These are phyloP conservation scores for Lasiodiplodia sp. DNA, from an alignment of 2,329 filamentous ascomycete species.

Conservation along the genomic window DNA sequence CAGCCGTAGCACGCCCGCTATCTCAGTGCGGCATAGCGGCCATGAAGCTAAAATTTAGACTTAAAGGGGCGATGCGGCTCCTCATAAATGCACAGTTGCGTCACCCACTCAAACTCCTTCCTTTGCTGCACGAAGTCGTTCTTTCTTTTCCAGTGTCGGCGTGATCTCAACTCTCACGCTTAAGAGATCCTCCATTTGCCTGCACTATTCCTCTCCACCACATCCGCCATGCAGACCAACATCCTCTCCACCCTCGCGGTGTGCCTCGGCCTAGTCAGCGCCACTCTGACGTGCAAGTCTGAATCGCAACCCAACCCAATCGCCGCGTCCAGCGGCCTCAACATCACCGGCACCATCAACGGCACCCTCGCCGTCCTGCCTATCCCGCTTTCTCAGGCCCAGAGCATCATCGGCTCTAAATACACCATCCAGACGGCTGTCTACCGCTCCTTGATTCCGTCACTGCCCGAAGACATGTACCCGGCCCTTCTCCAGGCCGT, in stretches of 20 bases:
- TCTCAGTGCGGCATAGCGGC: neutral
- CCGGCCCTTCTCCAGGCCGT: slow-evolving; percentile 60
- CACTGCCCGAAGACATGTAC: slow-evolving; percentile 61
- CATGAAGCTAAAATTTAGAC: slow-evolving; percentile 2
- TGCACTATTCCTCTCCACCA: neutral
- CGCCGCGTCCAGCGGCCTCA: slow-evolving; percentile 54
- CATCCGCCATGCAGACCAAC: neutral
- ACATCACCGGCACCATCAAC: slow-evolving; percentile 62
- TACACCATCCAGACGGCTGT: slow-evolving; percentile 60
- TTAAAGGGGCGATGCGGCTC: neutral
- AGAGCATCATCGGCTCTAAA: slow-evolving; percentile 56
- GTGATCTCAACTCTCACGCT: neutral
- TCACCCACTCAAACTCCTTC: neutral
- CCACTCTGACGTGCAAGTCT: slow-evolving; percentile 35
- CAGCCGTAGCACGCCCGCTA: neutral
- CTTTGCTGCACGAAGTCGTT: neutral
- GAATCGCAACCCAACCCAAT: slow-evolving; percentile 58
- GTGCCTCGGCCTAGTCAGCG: neutral
- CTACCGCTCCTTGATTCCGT: slow-evolving; percentile 56
- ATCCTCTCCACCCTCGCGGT: neutral
- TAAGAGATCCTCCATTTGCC: neutral
- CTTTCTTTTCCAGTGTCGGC: neutral
- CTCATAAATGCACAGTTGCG: neutral
- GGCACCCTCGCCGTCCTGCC: slow-evolving; percentile 61
- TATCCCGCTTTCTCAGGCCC: slow-evolving; percentile 57